Conservation (phyloP, 805 yeast species). For the Metschnikowia rubicola region DNA sequence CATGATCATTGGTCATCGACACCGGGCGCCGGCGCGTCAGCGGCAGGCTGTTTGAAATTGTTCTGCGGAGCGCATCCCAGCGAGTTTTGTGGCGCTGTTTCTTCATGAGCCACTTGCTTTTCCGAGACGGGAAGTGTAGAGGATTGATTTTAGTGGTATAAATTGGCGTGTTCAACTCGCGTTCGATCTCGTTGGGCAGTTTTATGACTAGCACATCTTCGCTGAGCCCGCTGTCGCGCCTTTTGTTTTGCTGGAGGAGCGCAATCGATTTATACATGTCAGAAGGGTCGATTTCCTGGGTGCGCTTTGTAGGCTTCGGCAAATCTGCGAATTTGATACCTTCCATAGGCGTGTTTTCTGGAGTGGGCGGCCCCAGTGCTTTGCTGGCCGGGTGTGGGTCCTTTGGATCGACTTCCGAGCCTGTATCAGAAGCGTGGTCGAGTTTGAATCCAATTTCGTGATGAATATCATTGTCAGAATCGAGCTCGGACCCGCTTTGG, state of each 20-base stretch:
- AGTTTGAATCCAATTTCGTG: no score
- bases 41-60: slow-evolving; percentile 22
- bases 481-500: no score
- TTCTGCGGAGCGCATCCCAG: slow-evolving; percentile 24
- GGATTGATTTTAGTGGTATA: slow-evolving; percentile 25
- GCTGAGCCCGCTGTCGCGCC: slow-evolving; percentile 30
- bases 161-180: slow-evolving; percentile 32
- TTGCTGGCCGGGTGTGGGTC: neutral
- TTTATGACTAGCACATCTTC: slow-evolving; percentile 77
- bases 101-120: slow-evolving; percentile 11
- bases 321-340: slow-evolving; percentile 58
- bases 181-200: slow-evolving; percentile 72
- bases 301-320: slow-evolving; percentile 49
- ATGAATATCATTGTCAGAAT: no score
- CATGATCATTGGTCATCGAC: neutral
- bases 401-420: neutral
- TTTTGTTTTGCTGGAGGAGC: slow-evolving; percentile 57
- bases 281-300: slow-evolving; percentile 57
- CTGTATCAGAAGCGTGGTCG: neutral
- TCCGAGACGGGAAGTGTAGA: neutral
- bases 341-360: neutral
- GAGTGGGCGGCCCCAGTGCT: neutral
- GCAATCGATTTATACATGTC: slow-evolving; percentile 84
- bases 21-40: slow-evolving; percentile 2
- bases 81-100: slow-evolving; percentile 3